Evolutionary conservation across 495 filamentous ascomycete genomes (phyloP), one percentile per base, ranked within the genome.

Genomic region (Penicillium nucicola): DNA sequence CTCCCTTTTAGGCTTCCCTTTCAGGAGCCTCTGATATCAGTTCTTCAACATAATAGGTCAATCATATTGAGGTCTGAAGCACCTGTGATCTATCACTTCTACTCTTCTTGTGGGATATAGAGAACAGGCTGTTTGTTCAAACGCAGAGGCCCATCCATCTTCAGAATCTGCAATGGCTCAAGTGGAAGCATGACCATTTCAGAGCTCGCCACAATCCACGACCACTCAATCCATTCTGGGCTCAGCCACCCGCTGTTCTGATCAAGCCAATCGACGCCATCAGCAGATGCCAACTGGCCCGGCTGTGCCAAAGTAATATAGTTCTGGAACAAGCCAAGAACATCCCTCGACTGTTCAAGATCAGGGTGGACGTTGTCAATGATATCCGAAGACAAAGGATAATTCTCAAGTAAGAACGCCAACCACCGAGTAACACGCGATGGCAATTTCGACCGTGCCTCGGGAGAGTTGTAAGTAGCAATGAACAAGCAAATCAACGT

Each of bases 151-250:
- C 55, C 66, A 4, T 59, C 62, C 9, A 45, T 48, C 11, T 37
- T 57, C 11, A 75, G 50, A 34, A 71, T 37, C 10, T 56, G 49
- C 31, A 77, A 50, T 30, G 73, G 67, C 38, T 75, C 60, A 25
- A 69, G 60, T 0, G 69, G 71, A 9, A 66, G 61, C 51, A 70
- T 61, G 31, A 75, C 67, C 42, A 63, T 65, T 45, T 77, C 73
- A 14, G 65, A 58, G 30, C 74, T 68, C 4, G 58, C 56, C 19
- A 74, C 60, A 44, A 61, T 64, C 62, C 68, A 74, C 13, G 67
- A 64, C 71, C 73, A 75, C 30, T 67, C 62, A 37, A 77, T 12
- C 73, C 70, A 75, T 14, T 74, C 62, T 11, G 70, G 55, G 25
- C 67, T 61, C 23, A 77, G 50, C 73, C 73, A 77, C 54, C 65